Evolutionary conservation across 768 basidiomycete genomes (phyloP).

Genomic region (Tephrocybe sp.): DNA sequence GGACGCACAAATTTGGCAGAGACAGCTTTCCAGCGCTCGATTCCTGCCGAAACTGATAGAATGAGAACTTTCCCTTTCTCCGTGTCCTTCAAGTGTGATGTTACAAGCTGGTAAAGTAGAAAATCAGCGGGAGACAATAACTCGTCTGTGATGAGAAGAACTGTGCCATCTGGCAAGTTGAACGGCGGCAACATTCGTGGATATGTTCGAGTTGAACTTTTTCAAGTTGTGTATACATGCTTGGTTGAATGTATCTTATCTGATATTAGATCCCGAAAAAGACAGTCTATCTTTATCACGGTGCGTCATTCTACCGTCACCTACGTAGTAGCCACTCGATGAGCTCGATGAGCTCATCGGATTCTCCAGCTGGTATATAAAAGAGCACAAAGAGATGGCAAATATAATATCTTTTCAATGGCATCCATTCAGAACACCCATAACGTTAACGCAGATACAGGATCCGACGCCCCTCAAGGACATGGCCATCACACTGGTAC

Average conservation of each 20-base stretch:
- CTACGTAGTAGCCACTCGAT: neutral
- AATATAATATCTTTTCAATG: too few relatives aligned
- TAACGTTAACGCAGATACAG: too few relatives aligned
- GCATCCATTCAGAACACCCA: too few relatives aligned
- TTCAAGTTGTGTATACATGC: neutral
- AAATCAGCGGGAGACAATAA: constrained; percentile 74
- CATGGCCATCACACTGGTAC: too few relatives aligned
- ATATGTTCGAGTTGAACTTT: neutral
- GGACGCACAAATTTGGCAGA: constrained; percentile 62
- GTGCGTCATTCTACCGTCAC: neutral
- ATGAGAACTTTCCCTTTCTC: constrained; percentile 40
- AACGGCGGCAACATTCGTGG: constrained; percentile 54
- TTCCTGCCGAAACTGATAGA: constrained; percentile 56
- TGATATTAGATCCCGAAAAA: too few relatives aligned
- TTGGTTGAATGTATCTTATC: neutral
- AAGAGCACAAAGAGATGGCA: too few relatives aligned
- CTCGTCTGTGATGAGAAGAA: constrained; percentile 70
- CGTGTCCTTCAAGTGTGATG: constrained; percentile 50
- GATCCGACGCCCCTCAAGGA: too few relatives aligned
- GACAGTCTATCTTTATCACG: neutral
- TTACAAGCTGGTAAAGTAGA: constrained; percentile 56
- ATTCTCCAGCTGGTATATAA: too few relatives aligned
- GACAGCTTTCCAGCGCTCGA: constrained; percentile 63
- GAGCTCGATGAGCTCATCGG: too few relatives aligned
- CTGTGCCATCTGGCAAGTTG: constrained; percentile 49